Conservation (phyloP, 305 asterid species). For the Petunia hybrid region DNA sequence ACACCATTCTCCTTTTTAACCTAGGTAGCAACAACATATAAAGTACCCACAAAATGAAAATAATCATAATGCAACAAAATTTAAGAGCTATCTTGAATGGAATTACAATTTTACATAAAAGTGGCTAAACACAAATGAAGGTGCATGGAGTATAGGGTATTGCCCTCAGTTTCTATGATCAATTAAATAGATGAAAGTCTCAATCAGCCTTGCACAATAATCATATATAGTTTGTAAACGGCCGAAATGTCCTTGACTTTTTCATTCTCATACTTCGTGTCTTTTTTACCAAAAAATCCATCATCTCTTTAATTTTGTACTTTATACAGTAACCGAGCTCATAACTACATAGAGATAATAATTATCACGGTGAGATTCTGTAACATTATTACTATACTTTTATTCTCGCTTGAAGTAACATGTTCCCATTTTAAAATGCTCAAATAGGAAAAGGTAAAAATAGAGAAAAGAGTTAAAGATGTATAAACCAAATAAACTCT, state of each 20-base stretch:
- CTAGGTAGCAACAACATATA: background rate
- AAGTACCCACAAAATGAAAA: background rate
- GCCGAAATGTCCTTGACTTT: too few relatives aligned
- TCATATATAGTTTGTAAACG: background rate
- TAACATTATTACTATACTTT: background rate
- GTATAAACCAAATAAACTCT: background rate
- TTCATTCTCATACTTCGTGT: too few relatives aligned
- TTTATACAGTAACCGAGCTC: background rate
- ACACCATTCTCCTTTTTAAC: background rate
- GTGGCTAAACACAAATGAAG: background rate
- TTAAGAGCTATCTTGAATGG: background rate
- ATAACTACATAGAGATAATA: background rate
- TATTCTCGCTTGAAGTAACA: background rate
- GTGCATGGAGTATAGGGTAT: background rate
- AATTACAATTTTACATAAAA: background rate
- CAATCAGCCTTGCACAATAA: background rate
- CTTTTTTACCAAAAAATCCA: background rate
- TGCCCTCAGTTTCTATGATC: background rate
- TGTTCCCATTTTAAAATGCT: background rate
- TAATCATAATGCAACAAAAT: background rate
- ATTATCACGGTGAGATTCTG: background rate
- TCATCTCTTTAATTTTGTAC: background rate
- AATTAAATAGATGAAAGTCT: background rate
- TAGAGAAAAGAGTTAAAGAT: background rate
- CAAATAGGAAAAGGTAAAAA: background rate